These are phyloP conservation scores for Rhizopogon vulgaris DNA, from an alignment of 768 basidiomycete genomes.

Conservation along the genomic window DNA sequence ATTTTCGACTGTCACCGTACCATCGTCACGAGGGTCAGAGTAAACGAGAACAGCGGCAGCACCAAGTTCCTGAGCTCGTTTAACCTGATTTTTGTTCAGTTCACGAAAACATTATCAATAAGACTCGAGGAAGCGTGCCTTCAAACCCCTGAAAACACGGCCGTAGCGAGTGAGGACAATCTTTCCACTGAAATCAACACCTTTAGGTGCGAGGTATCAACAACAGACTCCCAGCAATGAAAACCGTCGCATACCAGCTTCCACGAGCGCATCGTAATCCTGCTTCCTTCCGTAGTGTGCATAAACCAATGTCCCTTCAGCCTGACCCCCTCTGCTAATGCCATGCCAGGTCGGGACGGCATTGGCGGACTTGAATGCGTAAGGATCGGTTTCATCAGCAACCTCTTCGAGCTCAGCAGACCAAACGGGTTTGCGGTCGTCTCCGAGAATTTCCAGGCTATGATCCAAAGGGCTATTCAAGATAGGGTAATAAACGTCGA, in stretches of 20 bases:
- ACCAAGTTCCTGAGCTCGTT: conserved; percentile 60
- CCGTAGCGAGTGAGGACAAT: conserved; percentile 60
- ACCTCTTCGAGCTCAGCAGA: conserved; percentile 61
- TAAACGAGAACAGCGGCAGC: conserved; percentile 58
- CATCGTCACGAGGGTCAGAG: conserved; percentile 61
- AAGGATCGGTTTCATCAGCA: conserved; percentile 58
- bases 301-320: conserved; percentile 51
- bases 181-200: conserved; percentile 51
- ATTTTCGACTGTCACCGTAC: conserved; percentile 50
- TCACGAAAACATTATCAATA: conserved; percentile 3
- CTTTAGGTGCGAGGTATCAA: conserved; percentile 22
- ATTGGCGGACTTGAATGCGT: conserved; percentile 50
- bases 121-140: conserved; percentile 28
- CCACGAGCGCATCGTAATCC: conserved; percentile 58
- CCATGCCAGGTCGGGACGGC: conserved; percentile 68
- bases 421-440: conserved; percentile 46
- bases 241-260: conserved; percentile 32
- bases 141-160: conserved; percentile 62
- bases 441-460: conserved; percentile 48
- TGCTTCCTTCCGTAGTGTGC: conserved; percentile 52
- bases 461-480: conserved; percentile 62
- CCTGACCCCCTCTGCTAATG: conserved; percentile 60
- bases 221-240: not conserved
- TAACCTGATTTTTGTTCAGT: conserved; percentile 30
- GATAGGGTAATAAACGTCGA: conserved; percentile 68